Conservation (phyloP, 192 early-diverging fungal genomes). For the Dissophora globulifera region DNA sequence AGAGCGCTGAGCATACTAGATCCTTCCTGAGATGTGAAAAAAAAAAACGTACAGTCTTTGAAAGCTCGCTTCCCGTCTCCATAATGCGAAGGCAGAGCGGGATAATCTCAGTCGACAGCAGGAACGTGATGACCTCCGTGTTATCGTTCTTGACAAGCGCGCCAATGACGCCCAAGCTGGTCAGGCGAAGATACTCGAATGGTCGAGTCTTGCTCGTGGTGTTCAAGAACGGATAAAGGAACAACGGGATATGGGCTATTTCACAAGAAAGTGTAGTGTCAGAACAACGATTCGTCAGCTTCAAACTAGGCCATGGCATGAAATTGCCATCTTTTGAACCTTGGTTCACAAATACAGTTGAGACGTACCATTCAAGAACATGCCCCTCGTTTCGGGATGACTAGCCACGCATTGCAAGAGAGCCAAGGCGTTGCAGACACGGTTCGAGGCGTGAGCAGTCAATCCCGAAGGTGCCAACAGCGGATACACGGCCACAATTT, state of each 20-base stretch:
- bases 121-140: slow-evolving; percentile 94
- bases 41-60: slow-evolving; percentile 80
- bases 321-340: not conserved
- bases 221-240: slow-evolving; percentile 97
- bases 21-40: too few species aligned
- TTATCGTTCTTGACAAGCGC: slow-evolving; percentile 98
- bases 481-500: slow-evolving; percentile 97
- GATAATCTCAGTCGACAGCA: slow-evolving; percentile 96
- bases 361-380: slow-evolving; percentile 79
- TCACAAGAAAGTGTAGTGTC: too few species aligned
- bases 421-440: slow-evolving; percentile 96
- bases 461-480: slow-evolving; percentile 87
- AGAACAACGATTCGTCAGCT: too few species aligned
- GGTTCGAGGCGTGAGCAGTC: slow-evolving; percentile 89
- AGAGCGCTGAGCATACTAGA: too few species aligned
- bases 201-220: slow-evolving; percentile 94
- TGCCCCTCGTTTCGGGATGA: slow-evolving; percentile 88
- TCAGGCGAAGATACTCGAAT: slow-evolving; percentile 95
- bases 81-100: slow-evolving; percentile 98
- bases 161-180: slow-evolving; percentile 95
- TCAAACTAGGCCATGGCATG: not conserved
- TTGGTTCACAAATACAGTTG: not conserved
- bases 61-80: slow-evolving; percentile 96
- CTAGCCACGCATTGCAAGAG: slow-evolving; percentile 96
- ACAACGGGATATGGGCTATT: slow-evolving; percentile 91